Percentiles rank a stretch among this genome's conserved stretches.
phyloP scores from a whole-genome alignment of 768 basidiomycete species.

The Kwoniella bestiolae region DNA sequence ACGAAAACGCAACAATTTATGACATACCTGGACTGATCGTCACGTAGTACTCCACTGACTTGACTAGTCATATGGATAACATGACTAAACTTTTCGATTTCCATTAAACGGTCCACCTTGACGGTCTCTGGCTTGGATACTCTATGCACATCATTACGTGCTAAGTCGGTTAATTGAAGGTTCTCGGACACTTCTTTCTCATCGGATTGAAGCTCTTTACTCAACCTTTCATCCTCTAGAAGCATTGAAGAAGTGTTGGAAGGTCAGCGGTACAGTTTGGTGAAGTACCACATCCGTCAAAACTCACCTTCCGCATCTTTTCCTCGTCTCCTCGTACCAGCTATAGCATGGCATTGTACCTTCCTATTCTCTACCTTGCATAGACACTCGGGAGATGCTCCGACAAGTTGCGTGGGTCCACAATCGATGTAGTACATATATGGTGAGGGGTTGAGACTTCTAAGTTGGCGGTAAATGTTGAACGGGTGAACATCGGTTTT shows the following conservation, averaged over 20 bases:
- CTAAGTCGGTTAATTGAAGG: constrained; percentile 98
- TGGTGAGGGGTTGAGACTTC: constrained; percentile 94
- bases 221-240: constrained; percentile 88
- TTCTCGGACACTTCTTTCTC: constrained; percentile 98
- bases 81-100: constrained; percentile 92
- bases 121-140: constrained; percentile 94
- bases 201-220: constrained; percentile 73
- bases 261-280: neutral
- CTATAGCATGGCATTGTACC: constrained; percentile 97
- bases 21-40: constrained; percentile 76
- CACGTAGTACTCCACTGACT: constrained; percentile 82
- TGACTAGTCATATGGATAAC: constrained; percentile 97
- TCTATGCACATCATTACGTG: constrained; percentile 96
- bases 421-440: constrained; percentile 99
- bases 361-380: constrained; percentile 92
- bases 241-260: constrained; percentile 1
- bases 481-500: constrained; percentile 91
- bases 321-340: constrained; percentile 88
- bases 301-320: constrained; percentile 78
- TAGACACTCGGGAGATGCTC: constrained; percentile 95
- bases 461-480: constrained; percentile 91
- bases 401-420: constrained; percentile 90
- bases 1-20: no score
- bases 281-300: neutral
- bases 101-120: constrained; percentile 93